phyloP scores from a whole-genome alignment of 1,284 basidiomycete genomes.

The Anthracocystis setariae region DNA sequence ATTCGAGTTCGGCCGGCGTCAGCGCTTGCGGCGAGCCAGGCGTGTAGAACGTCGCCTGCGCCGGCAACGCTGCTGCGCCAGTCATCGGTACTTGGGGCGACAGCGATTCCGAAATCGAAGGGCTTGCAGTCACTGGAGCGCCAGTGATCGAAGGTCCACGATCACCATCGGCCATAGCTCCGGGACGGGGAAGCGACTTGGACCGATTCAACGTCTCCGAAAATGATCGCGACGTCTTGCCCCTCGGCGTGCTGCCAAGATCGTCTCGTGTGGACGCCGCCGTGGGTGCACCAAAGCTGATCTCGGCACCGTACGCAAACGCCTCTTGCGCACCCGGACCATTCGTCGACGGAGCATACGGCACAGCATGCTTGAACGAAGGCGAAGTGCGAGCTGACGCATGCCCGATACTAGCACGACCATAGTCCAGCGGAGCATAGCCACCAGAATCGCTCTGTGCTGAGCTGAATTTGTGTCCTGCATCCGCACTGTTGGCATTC shows the following conservation, averaged over 20 bases:
- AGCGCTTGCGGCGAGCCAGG: conserved; percentile 17
- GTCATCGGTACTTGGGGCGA: conserved; percentile 7
- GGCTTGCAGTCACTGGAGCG: not conserved
- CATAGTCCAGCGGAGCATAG: conserved; percentile 32
- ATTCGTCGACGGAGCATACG: conserved; percentile 12
- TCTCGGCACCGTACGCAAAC: conserved; percentile 57
- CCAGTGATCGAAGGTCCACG: not conserved
- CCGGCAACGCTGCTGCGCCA: conserved; percentile 12
- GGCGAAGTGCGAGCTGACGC: conserved; percentile 54
- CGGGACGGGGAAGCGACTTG: conserved; percentile 48
- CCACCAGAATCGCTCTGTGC: conserved; percentile 52
- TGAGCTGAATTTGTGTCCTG: conserved; percentile 33
- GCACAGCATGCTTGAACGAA: conserved; percentile 48
- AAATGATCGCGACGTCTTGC: conserved; percentile 51
- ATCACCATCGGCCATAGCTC: conserved; percentile 21
- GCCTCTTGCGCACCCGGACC: conserved; percentile 44
- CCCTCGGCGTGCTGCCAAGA: conserved; percentile 28
- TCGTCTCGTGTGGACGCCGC: conserved; percentile 36
- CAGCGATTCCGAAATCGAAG: conserved; percentile 8
- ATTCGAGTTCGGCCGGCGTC: conserved; percentile 28
- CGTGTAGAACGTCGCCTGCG: conserved; percentile 20
- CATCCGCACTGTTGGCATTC: conserved; percentile 13
- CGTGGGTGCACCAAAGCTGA: conserved; percentile 49
- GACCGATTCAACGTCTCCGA: conserved; percentile 56
- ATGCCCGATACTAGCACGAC: conserved; percentile 40